Percentiles rank a stretch among this genome's conserved stretches.
Conservation (phyloP, 2,329 filamentous ascomycete species). For the Bisporella sp. region DNA sequence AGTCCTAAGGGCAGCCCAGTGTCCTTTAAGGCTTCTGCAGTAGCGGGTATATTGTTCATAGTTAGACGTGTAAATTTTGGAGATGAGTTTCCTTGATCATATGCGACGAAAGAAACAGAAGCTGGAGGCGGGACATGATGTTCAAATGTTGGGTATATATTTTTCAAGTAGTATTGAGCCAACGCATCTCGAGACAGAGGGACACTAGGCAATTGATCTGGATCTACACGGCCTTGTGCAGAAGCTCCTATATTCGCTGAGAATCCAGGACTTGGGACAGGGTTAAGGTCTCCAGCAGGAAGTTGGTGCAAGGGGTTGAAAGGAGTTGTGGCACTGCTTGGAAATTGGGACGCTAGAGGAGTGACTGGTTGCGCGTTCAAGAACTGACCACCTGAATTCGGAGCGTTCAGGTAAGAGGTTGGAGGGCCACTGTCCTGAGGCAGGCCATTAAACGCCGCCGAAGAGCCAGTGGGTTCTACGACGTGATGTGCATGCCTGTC, state of each 20-base stretch:
- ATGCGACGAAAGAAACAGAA: constrained; percentile 82
- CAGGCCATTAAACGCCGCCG: constrained; percentile 64
- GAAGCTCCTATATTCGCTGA: constrained; percentile 48
- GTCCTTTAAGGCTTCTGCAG: constrained; percentile 68
- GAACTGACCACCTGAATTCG: constrained; percentile 38
- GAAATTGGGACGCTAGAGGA: constrained; percentile 50
- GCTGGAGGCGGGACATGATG: constrained; percentile 86
- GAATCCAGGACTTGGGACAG: constrained; percentile 25
- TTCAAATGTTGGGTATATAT: constrained; percentile 94
- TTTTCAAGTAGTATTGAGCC: constrained; percentile 76
- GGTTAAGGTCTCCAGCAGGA: constrained; percentile 36
- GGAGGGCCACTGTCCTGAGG: constrained; percentile 49
- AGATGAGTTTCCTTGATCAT: constrained; percentile 92
- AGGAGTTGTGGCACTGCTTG: constrained; percentile 46
- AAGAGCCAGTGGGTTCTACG: constrained; percentile 63
- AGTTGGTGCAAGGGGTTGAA: constrained; percentile 39
- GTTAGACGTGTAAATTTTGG: constrained; percentile 90
- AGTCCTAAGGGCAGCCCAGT: constrained; percentile 84
- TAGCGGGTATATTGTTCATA: constrained; percentile 86
- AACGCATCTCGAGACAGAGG: constrained; percentile 76
- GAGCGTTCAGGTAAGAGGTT: constrained; percentile 51
- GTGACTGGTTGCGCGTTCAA: constrained; percentile 35
- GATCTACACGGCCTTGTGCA: constrained; percentile 71
- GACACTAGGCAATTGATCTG: constrained; percentile 89
- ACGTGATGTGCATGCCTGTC: constrained; percentile 89